A percentile compares a stretch with the other conserved stretches of the same genome.
phyloP scores from a whole-genome alignment of 257 asterid genomes.

The Nicotiana otophora region DNA sequence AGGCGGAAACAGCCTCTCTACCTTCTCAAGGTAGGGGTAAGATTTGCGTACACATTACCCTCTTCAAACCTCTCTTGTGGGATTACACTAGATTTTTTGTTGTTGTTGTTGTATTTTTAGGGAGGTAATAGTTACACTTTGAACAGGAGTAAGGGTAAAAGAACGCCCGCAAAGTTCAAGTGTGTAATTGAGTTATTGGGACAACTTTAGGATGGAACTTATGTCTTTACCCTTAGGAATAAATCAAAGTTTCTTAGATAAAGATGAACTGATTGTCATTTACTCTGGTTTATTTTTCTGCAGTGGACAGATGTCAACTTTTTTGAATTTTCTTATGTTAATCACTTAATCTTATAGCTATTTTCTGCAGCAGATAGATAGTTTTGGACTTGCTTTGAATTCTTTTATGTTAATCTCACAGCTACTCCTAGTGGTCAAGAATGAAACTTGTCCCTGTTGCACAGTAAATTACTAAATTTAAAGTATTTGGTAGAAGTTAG shows the following conservation, averaged over 20 bases:
- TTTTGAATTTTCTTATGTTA: not conserved
- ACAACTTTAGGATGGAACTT: no score
- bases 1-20: no score
- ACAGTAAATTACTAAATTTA: not conserved
- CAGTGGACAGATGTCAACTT: not conserved
- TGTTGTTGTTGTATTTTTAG: no score
- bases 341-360: not conserved
- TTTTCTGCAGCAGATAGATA: not conserved
- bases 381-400: not conserved
- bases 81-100: no score
- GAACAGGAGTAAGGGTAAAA: no score
- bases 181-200: no score
- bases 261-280: constrained; percentile 8
- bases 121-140: no score
- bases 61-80: no score
- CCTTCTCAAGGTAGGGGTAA: no score
- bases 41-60: no score
- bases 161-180: no score
- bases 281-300: not conserved
- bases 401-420: not conserved
- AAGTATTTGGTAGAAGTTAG: not conserved
- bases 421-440: not conserved
- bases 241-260: not conserved
- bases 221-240: not conserved
- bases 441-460: not conserved